Evolutionary conservation across 2,329 filamentous ascomycete genomes (phyloP).

Genomic region (Verruconis gallopava): DNA sequence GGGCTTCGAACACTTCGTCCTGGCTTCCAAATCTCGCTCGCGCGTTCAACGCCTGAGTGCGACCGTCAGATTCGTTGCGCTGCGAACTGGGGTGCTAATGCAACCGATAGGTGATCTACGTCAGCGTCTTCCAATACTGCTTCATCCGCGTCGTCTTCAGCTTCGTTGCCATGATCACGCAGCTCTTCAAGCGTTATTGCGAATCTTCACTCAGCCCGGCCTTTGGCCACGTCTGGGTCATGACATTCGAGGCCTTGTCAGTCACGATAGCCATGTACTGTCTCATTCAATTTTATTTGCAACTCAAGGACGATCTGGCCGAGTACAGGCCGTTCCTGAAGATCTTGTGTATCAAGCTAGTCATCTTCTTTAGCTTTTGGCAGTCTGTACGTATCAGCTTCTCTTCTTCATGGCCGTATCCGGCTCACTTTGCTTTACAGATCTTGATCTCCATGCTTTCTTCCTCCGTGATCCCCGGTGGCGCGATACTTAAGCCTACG

Average conservation of each 20-base stretch:
- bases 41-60: no score
- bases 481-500: constrained; percentile 50
- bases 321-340: constrained; percentile 66
- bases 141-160: constrained; percentile 71
- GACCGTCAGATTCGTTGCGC: no score
- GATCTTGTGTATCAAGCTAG: constrained; percentile 74
- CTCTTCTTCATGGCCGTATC: constrained; percentile 9
- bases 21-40: no score
- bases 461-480: constrained; percentile 30
- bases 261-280: constrained; percentile 82
- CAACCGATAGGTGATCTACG: constrained; percentile 57
- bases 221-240: constrained; percentile 76
- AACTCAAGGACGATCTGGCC: constrained; percentile 55
- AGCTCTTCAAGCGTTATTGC: constrained; percentile 61
- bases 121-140: constrained; percentile 75
- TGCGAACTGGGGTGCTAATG: no score
- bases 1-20: no score
- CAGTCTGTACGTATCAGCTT: constrained; percentile 38
- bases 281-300: constrained; percentile 74
- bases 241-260: constrained; percentile 55
- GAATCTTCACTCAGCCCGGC: constrained; percentile 63
- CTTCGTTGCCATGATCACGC: constrained; percentile 59
- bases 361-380: constrained; percentile 89
- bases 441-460: constrained; percentile 49
- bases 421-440: no score